phyloP scores from a whole-genome alignment of 2,329 filamentous ascomycete genomes.

The Fusarium tupiense region DNA sequence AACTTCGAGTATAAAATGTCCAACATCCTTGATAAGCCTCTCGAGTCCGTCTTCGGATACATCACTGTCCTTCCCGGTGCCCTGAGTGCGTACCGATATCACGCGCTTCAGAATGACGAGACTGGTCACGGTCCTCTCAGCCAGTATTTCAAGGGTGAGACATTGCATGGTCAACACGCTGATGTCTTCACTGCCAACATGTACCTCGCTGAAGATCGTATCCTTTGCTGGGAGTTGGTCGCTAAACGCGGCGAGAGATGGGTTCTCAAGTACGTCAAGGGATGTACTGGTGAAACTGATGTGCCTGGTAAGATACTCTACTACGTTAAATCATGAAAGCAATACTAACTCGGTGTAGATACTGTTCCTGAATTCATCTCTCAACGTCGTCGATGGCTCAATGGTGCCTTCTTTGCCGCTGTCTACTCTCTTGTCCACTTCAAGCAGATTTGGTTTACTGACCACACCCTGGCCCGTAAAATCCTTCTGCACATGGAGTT shows the following conservation, averaged over 20 bases:
- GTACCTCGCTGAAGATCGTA: constrained; percentile 91
- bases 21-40: constrained; percentile 96
- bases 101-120: constrained; percentile 95
- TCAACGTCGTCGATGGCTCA: constrained; percentile 95
- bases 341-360: constrained; percentile 64
- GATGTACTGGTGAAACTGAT: constrained; percentile 96
- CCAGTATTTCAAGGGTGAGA: constrained; percentile 99
- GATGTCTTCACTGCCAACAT: constrained; percentile 98
- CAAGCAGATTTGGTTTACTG: constrained; percentile 89
- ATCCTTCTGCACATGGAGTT: constrained; percentile 94
- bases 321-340: background rate
- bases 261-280: constrained; percentile 98
- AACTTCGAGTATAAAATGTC: constrained; percentile 99
- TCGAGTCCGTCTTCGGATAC: constrained; percentile 97
- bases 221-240: constrained; percentile 93
- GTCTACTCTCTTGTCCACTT: constrained; percentile 98
- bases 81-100: constrained; percentile 93
- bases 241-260: constrained; percentile 94
- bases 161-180: constrained; percentile 92
- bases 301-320: constrained; percentile 79
- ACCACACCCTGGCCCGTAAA: constrained; percentile 90
- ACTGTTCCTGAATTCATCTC: constrained; percentile 96
- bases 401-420: constrained; percentile 97
- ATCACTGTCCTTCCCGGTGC: constrained; percentile 97
- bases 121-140: constrained; percentile 94